These are phyloP conservation scores for Ascoidea asiatica DNA, from an alignment of 805 yeast species.

Conservation along the genomic window DNA sequence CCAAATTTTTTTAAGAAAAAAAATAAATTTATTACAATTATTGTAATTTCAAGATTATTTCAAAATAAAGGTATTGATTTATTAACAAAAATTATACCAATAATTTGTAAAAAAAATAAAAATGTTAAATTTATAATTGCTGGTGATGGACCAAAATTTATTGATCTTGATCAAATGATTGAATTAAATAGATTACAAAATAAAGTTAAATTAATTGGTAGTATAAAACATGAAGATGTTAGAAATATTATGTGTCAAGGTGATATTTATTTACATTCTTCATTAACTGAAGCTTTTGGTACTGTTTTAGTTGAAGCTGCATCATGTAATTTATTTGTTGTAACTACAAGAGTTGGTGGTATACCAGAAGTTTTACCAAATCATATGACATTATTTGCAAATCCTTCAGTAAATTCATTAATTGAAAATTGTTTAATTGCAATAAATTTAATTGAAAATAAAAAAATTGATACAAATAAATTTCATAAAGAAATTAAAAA, in stretches of 20 bases:
- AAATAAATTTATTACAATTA: conserved; percentile 46
- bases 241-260: conserved; percentile 89
- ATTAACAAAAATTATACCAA: conserved; percentile 71
- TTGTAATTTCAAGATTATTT: conserved; percentile 80
- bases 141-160: conserved; percentile 93
- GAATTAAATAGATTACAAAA: conserved; percentile 79
- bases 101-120: conserved; percentile 50
- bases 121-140: conserved; percentile 76
- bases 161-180: conserved; percentile 91
- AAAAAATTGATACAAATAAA: conserved; percentile 49
- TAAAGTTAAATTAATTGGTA: conserved; percentile 73
- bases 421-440: conserved; percentile 65
- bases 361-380: conserved; percentile 91
- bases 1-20: conserved; percentile 21
- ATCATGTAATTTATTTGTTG: conserved; percentile 85
- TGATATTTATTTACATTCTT: conserved; percentile 85
- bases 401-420: conserved; percentile 75
- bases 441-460: conserved; percentile 40
- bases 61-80: conserved; percentile 97
- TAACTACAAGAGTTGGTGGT: conserved; percentile 94
- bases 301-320: conserved; percentile 97
- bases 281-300: conserved; percentile 95
- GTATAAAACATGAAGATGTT: conserved; percentile 84
- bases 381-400: conserved; percentile 86
- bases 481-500: conserved; percentile 67